Conservation (phyloP, 1,284 basidiomycete species). For the Apiotrichum akiyoshidainum region DNA sequence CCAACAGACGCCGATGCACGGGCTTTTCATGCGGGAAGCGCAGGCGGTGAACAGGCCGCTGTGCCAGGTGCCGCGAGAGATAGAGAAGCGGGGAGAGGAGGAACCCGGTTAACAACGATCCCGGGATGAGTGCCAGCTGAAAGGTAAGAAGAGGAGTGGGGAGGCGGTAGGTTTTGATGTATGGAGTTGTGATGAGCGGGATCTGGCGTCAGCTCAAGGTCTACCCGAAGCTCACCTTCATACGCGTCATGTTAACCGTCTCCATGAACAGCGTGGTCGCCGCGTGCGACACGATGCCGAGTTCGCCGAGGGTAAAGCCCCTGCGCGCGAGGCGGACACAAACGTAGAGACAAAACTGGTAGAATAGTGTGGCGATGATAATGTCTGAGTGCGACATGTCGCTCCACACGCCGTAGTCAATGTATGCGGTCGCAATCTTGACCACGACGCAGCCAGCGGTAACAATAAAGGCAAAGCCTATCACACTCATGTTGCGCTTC, state of each 20-base stretch:
- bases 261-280: conserved; percentile 86
- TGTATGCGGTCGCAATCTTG: conserved; percentile 42
- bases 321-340: conserved; percentile 84
- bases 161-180: conserved; percentile 86
- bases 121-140: conserved; percentile 89
- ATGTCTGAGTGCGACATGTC: conserved; percentile 78
- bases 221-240: conserved; percentile 59
- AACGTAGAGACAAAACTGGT: conserved; percentile 85
- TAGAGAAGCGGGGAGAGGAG: conserved; percentile 91
- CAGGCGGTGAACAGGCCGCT: conserved; percentile 82
- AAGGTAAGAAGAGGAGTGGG: conserved; percentile 89
- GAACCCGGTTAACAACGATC: conserved; percentile 86
- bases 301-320: conserved; percentile 91
- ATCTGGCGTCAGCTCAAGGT: conserved; percentile 56
- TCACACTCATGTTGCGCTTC: conserved; percentile 44
- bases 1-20: conserved; percentile 76
- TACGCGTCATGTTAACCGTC: conserved; percentile 72
- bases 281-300: conserved; percentile 80
- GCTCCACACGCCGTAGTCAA: conserved; percentile 45
- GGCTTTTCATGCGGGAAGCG: conserved; percentile 84
- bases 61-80: conserved; percentile 87
- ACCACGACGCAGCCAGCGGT: conserved; percentile 44
- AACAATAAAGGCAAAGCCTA: conserved; percentile 47
- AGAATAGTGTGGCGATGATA: conserved; percentile 71
- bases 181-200: conserved; percentile 73